A percentile compares a stretch with the other conserved stretches of the same genome.
Conservation (phyloP, 2,329 filamentous ascomycete genomes). For the Coniochaeta sp. region DNA sequence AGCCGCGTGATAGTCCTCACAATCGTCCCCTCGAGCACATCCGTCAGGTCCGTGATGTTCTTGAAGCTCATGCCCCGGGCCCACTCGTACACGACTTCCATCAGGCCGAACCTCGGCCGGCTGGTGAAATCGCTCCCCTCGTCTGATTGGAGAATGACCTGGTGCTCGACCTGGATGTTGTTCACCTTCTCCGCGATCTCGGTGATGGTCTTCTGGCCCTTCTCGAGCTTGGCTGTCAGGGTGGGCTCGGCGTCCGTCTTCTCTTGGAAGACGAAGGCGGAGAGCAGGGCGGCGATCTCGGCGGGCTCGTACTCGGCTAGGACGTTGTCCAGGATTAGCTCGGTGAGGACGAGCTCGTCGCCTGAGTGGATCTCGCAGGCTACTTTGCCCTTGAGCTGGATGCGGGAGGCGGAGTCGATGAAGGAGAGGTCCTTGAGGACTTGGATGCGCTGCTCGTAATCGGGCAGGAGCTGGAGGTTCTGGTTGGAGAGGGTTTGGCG, state of each 20-base stretch:
- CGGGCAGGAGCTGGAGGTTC: constrained; percentile 88
- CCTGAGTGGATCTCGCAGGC: constrained; percentile 97
- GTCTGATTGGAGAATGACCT: constrained; percentile 85
- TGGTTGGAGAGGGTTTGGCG: constrained; percentile 90
- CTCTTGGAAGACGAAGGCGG: constrained; percentile 95
- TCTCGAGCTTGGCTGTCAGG: constrained; percentile 73
- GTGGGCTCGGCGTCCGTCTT: constrained; percentile 80
- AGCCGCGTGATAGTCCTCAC: constrained; percentile 88
- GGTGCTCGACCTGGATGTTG: constrained; percentile 77
- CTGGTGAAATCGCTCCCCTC: constrained; percentile 90
- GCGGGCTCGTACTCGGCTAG: constrained; percentile 92
- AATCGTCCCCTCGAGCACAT: constrained; percentile 95
- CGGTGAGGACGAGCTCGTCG: constrained; percentile 91
- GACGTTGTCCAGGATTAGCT: constrained; percentile 96
- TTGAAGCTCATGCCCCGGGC: constrained; percentile 97
- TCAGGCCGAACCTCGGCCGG: constrained; percentile 81
- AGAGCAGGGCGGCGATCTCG: constrained; percentile 90
- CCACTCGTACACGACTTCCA: constrained; percentile 99
- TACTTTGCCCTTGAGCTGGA: constrained; percentile 96
- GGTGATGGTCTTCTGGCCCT: constrained; percentile 78
- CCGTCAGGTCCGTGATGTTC: constrained; percentile 91
- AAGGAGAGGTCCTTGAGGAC: constrained; percentile 90
- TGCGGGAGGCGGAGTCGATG: constrained; percentile 78
- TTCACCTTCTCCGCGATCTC: constrained; percentile 91
- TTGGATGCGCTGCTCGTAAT: constrained; percentile 91